phyloP scores from a whole-genome alignment of 306 rosid genomes.

The Senna tora region DNA sequence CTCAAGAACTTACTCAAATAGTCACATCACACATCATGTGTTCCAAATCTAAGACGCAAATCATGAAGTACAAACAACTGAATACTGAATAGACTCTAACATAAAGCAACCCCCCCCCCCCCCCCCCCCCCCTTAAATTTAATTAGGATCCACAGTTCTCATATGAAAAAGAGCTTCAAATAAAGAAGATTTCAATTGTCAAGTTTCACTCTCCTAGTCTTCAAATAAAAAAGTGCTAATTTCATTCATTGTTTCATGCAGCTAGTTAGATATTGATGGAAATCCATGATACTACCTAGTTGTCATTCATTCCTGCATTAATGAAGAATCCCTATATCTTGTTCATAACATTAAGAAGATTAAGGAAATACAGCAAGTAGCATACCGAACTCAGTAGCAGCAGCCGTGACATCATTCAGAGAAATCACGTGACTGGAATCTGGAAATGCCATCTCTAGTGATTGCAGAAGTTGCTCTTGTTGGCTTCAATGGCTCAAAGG shows the following conservation, averaged over 20 bases:
- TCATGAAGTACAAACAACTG: not conserved
- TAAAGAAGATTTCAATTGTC: not conserved
- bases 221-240: too few species aligned
- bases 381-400: conserved; percentile 47
- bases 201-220: not conserved
- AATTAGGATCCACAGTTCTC: not conserved
- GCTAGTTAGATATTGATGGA: too few species aligned
- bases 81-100: conserved; percentile 11
- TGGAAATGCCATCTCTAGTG: not conserved
- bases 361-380: not conserved
- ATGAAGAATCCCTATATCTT: not conserved
- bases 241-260: too few species aligned
- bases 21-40: not conserved
- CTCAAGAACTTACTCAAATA: conserved; percentile 1
- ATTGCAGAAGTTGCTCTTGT: not conserved
- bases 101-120: too few species aligned
- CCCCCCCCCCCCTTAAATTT: too few species aligned
- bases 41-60: conserved; percentile 24
- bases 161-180: not conserved
- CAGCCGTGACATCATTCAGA: conserved; percentile 28
- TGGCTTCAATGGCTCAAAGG: conserved; percentile 18
- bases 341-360: not conserved
- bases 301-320: not conserved
- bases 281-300: not conserved
- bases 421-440: conserved; percentile 23